Percentiles rank a stretch among this genome's conserved stretches.
Evolutionary conservation across 129 eudicot species (phyloP).

Genomic region (Flaveria bidentis): DNA sequence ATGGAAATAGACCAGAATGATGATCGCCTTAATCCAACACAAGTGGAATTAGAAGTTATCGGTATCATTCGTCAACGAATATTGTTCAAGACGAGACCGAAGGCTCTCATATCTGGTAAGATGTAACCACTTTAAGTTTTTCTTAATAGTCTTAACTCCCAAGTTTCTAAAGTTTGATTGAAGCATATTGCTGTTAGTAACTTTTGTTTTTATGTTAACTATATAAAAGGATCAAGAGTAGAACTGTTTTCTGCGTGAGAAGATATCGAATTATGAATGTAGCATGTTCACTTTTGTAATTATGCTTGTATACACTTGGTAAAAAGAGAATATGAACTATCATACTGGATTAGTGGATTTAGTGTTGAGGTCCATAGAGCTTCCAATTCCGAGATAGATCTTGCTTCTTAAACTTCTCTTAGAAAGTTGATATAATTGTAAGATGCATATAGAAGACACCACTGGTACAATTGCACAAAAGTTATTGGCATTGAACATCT

Average conservation of each 20-base stretch:
- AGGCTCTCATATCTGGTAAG: constrained; percentile 84
- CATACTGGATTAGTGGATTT: background rate
- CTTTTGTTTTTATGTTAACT: background rate
- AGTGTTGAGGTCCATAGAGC: background rate
- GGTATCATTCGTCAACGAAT: constrained; percentile 85
- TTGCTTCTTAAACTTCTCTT: background rate
- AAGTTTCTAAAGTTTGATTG: constrained; percentile 5
- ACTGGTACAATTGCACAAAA: no score
- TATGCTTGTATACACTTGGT: background rate
- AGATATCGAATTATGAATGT: background rate
- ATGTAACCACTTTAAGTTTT: background rate
- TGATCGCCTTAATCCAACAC: constrained; percentile 33
- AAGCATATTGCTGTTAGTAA: background rate
- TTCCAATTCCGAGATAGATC: background rate
- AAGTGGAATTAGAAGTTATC: constrained; percentile 72
- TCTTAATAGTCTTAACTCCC: background rate
- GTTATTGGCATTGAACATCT: background rate
- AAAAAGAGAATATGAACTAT: background rate
- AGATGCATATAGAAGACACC: background rate
- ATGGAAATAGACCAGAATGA: constrained; percentile 35
- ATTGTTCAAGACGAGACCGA: constrained; percentile 90
- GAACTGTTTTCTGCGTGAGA: background rate
- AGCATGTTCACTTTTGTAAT: background rate
- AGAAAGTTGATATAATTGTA: background rate
- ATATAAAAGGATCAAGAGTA: background rate